A percentile compares a stretch with the other conserved stretches of the same genome.
phyloP scores from a whole-genome alignment of 768 basidiomycete genomes.

The Suillus discolor region DNA sequence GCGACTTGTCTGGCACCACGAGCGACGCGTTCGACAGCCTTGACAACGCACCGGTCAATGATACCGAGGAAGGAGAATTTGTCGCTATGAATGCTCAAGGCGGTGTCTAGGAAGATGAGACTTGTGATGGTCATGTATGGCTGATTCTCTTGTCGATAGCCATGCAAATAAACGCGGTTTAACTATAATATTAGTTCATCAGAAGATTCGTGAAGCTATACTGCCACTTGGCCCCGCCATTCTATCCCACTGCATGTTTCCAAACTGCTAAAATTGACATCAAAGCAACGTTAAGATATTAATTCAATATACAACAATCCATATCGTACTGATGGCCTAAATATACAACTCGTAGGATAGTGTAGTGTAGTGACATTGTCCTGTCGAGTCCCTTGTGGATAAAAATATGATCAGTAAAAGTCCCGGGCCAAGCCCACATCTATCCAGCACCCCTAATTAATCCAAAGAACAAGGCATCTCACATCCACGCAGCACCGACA shows the following conservation, averaged over 20 bases:
- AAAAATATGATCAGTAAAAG: background rate
- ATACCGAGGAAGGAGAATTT: background rate
- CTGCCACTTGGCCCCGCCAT: background rate
- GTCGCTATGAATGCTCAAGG: background rate
- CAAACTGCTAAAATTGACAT: too few species aligned
- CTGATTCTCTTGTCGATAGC: background rate
- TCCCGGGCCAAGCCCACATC: background rate
- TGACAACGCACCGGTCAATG: background rate
- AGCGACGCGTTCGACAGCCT: too few species aligned
- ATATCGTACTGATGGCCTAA: background rate
- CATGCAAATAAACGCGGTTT: slow-evolving; percentile 15
- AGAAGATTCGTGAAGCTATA: background rate
- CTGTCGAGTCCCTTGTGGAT: background rate
- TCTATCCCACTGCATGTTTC: too few species aligned
- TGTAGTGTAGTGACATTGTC: background rate
- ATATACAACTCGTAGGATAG: background rate
- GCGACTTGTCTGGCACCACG: too few species aligned
- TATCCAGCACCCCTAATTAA: slow-evolving; percentile 5
- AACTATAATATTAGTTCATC: background rate
- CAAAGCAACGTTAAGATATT: background rate
- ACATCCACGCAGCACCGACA: slow-evolving; percentile 19
- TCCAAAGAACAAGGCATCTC: slow-evolving; percentile 4
- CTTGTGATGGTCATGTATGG: background rate
- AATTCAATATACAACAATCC: background rate
- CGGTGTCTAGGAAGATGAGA: background rate